Evolutionary conservation across 306 rosid genomes (phyloP).

Genomic region (Castanea sativa): DNA sequence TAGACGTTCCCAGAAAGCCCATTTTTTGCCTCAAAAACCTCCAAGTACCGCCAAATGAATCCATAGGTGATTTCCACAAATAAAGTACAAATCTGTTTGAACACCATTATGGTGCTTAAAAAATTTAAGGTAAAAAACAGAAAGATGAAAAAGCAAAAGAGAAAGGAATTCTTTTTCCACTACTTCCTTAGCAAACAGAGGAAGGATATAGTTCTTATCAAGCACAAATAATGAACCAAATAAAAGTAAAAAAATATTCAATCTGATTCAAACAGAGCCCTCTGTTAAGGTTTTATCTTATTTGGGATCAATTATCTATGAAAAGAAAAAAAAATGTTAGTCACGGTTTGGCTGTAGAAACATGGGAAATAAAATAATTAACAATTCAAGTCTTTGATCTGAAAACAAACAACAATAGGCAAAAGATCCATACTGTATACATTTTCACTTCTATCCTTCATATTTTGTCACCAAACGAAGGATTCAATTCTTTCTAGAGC

Average conservation of each 20-base stretch:
- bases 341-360: not conserved
- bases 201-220: not conserved
- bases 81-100: not conserved
- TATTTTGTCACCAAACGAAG: not conserved
- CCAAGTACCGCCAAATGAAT: not conserved
- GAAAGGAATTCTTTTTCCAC: not conserved
- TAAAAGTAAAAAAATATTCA: not conserved
- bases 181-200: not conserved
- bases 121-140: not conserved
- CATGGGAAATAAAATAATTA: not conserved
- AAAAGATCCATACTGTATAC: not conserved
- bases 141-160: not conserved
- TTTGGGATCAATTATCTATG: not conserved
- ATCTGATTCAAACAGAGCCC: not conserved
- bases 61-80: not conserved
- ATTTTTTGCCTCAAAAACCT: conserved; percentile 3
- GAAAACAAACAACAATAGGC: not conserved
- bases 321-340: not conserved
- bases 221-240: not conserved
- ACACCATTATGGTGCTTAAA: not conserved
- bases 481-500: not conserved
- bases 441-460: not conserved
- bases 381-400: not conserved
- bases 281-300: not conserved
- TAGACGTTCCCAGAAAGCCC: conserved; percentile 13